These are phyloP conservation scores for Rhizomucor pusillus DNA, from an alignment of 371 early-diverging fungal species.

Conservation along the genomic window DNA sequence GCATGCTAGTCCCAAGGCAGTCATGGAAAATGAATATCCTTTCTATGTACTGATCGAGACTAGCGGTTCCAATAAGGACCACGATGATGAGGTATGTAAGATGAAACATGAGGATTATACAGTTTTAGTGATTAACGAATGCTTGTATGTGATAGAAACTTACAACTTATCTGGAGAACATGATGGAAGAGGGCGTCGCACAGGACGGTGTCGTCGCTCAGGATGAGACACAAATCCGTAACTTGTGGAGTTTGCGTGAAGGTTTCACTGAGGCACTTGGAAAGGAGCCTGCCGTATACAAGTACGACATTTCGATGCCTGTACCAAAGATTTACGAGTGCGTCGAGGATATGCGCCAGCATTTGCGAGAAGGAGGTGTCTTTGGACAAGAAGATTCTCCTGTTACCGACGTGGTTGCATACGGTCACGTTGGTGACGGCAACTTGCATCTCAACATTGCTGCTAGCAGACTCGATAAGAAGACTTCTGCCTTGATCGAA, in stretches of 20 bases:
- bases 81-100: constrained; percentile 72
- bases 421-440: constrained; percentile 90
- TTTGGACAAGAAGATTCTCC: constrained; percentile 50
- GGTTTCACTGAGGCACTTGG: constrained; percentile 89
- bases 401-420: constrained; percentile 81
- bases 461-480: constrained; percentile 54
- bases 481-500: constrained; percentile 74
- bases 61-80: constrained; percentile 87
- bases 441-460: constrained; percentile 95
- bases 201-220: constrained; percentile 92
- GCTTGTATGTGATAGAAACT: constrained; percentile 55
- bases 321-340: constrained; percentile 82
- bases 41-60: constrained; percentile 96
- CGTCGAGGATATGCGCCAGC: constrained; percentile 76
- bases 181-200: constrained; percentile 68
- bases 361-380: constrained; percentile 57
- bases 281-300: constrained; percentile 83
- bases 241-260: constrained; percentile 91
- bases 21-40: constrained; percentile 65
- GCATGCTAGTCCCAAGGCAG: constrained; percentile 62
- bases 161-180: constrained; percentile 58
- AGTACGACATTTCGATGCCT: constrained; percentile 92
- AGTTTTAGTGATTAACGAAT: not conserved
- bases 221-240: constrained; percentile 67
- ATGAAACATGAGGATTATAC: not conserved